phyloP scores from a whole-genome alignment of 2,329 filamentous ascomycete genomes.

The Alternaria longipes region DNA sequence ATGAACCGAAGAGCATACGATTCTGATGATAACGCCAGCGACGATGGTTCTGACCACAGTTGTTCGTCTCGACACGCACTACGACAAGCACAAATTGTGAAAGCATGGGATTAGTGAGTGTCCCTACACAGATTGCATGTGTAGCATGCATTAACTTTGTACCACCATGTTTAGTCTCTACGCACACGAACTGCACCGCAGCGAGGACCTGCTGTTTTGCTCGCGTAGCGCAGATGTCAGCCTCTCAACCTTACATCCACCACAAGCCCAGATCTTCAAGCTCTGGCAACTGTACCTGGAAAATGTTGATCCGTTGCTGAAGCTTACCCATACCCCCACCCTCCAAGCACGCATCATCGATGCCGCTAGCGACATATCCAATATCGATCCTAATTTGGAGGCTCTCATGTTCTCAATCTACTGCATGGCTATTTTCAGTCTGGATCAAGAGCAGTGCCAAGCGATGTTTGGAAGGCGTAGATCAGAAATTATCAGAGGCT shows the following conservation, averaged over 20 bases:
- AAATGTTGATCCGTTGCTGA: conserved; percentile 44
- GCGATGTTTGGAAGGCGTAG: conserved; percentile 62
- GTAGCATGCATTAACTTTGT: background rate
- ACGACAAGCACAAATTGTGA: conserved; percentile 47
- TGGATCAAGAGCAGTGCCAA: conserved; percentile 65
- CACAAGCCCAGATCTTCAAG: conserved; percentile 71
- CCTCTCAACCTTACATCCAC: conserved; percentile 69
- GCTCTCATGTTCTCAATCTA: conserved; percentile 57
- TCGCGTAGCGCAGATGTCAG: conserved; percentile 64
- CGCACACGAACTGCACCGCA: conserved; percentile 34
- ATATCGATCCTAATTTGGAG: conserved; percentile 65
- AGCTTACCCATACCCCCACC: conserved; percentile 42
- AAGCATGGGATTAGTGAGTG: conserved; percentile 54
- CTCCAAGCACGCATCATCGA: conserved; percentile 66
- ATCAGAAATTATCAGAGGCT: conserved; percentile 63
- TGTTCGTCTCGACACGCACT: conserved; percentile 21
- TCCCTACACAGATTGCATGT: background rate
- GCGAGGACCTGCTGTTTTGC: conserved; percentile 65
- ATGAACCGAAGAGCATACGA: conserved; percentile 28
- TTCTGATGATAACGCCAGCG: conserved; percentile 4
- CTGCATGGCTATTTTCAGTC: conserved; percentile 54
- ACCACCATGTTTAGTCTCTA: conserved; percentile 26
- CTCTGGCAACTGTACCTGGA: conserved; percentile 79
- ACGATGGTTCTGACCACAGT: conserved; percentile 11
- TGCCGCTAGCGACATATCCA: conserved; percentile 64